Percentiles rank a stretch among this genome's conserved stretches.
Conservation (phyloP, 768 basidiomycete genomes). For the Wakefieldia striispora region DNA sequence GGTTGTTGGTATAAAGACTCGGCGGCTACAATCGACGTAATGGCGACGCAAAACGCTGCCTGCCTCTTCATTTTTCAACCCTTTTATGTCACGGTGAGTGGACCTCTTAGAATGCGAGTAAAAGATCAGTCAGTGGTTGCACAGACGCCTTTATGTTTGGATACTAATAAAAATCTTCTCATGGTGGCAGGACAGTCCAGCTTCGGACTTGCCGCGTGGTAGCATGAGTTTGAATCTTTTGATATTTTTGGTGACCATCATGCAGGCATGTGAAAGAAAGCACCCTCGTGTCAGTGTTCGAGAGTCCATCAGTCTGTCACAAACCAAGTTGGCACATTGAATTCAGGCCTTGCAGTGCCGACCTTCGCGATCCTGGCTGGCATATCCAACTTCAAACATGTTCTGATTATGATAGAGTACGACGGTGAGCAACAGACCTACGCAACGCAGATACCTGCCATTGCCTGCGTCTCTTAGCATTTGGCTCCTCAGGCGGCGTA, state of each 20-base stretch:
- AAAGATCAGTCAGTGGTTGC: background rate
- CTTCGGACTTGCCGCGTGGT: too few relatives aligned
- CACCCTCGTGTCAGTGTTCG: too few relatives aligned
- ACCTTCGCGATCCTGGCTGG: too few relatives aligned
- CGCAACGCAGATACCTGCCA: slow-evolving; percentile 51
- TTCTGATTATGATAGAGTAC: slow-evolving; percentile 9
- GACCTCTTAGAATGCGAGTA: too few relatives aligned
- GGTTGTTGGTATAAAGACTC: slow-evolving; percentile 14
- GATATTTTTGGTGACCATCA: too few relatives aligned
- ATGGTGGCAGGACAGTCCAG: background rate
- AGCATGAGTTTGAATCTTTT: too few relatives aligned
- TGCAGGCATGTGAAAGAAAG: too few relatives aligned
- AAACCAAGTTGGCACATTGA: too few relatives aligned
- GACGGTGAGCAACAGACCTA: slow-evolving; percentile 27
- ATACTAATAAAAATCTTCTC: background rate
- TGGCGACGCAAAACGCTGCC: background rate
- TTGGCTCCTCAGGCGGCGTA: slow-evolving; percentile 28
- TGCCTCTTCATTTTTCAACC: slow-evolving; percentile 12
- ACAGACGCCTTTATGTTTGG: too few relatives aligned
- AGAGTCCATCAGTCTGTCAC: too few relatives aligned
- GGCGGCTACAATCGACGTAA: background rate
- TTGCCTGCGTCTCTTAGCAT: slow-evolving; percentile 40
- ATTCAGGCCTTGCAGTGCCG: too few relatives aligned
- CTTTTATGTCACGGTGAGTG: background rate
- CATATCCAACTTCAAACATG: too few relatives aligned